A percentile compares a stretch with the other conserved stretches of the same genome.
Evolutionary conservation across 1,139 yeast species (phyloP).

Genomic region (Suhomyces ambrosiae): DNA sequence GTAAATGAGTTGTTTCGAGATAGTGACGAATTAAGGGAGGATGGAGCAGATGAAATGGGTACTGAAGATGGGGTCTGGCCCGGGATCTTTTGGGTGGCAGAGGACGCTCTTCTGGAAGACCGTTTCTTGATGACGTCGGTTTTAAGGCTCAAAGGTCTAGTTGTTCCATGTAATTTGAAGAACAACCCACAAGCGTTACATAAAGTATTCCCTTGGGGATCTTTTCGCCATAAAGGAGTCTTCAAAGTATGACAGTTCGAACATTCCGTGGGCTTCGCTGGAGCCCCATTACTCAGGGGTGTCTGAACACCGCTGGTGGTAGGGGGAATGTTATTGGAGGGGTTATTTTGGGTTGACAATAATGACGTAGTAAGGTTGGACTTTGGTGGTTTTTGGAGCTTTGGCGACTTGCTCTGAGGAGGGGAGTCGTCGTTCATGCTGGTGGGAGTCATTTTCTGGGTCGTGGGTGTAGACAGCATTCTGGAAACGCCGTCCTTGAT

Average conservation of each 20-base stretch:
- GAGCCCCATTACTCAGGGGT: slow-evolving; percentile 2
- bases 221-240: slow-evolving; percentile 63
- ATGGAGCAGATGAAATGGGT: slow-evolving; percentile 8
- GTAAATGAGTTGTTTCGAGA: slow-evolving; percentile 11
- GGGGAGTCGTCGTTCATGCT: slow-evolving; percentile 34
- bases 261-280: slow-evolving; percentile 34
- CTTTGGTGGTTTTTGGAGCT: slow-evolving; percentile 18
- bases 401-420: slow-evolving; percentile 11
- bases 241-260: slow-evolving; percentile 57
- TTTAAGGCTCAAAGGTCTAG: slow-evolving; percentile 55
- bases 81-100: slow-evolving; percentile 11
- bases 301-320: too few relatives aligned
- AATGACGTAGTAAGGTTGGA: slow-evolving; percentile 39
- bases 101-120: slow-evolving; percentile 39
- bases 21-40: slow-evolving; percentile 6
- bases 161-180: slow-evolving; percentile 58
- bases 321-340: slow-evolving; percentile 7
- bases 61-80: slow-evolving; percentile 5
- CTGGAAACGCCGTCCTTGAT: slow-evolving; percentile 1
- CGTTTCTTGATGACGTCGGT: slow-evolving; percentile 62
- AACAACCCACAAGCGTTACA: slow-evolving; percentile 66
- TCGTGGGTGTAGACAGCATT: neutral
- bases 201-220: slow-evolving; percentile 55
- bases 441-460: slow-evolving; percentile 25
- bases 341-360: slow-evolving; percentile 13